Conservation (phyloP, 2,329 filamentous ascomycete species). For the Cladosporium cucumerinum region DNA sequence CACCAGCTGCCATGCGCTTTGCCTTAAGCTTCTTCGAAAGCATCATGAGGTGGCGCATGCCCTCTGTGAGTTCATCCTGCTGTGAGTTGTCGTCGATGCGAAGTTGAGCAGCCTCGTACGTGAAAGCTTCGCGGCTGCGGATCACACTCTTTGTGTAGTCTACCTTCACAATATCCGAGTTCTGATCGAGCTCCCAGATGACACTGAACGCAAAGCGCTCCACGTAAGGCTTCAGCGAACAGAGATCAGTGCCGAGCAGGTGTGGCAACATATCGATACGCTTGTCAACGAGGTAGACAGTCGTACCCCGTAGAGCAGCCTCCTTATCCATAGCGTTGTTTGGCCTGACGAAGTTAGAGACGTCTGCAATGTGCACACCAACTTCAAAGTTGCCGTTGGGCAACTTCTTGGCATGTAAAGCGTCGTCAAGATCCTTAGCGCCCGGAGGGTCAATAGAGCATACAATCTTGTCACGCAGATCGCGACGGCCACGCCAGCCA, state of each 20-base stretch:
- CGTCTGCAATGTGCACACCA: conserved; percentile 96
- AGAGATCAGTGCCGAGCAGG: conserved; percentile 91
- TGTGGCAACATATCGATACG: conserved; percentile 99
- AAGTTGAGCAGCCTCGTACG: conserved; percentile 92
- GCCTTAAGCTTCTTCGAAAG: conserved; percentile 91
- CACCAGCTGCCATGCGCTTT: conserved; percentile 94
- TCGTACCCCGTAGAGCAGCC: conserved; percentile 89
- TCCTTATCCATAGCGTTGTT: conserved; percentile 97
- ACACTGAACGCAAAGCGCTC: conserved; percentile 62
- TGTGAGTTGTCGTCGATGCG: conserved; percentile 87
- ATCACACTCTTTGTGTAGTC: conserved; percentile 98
- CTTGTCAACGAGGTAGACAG: conserved; percentile 97
- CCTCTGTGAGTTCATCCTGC: conserved; percentile 81
- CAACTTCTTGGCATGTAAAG: conserved; percentile 78
- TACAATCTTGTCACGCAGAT: conserved; percentile 80
- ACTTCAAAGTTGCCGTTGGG: conserved; percentile 95
- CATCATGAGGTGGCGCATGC: conserved; percentile 81
- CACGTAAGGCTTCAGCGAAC: conserved; percentile 96
- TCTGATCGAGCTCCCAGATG: conserved; percentile 74
- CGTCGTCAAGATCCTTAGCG: conserved; percentile 98
- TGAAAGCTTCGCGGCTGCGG: conserved; percentile 92
- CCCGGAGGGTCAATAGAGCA: conserved; percentile 97
- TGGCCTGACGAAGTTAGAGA: conserved; percentile 98
- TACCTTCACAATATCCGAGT: conserved; percentile 80
- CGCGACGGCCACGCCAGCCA: conserved; percentile 80